Evolutionary conservation across 495 filamentous ascomycete species (phyloP).

Genomic region (Penicillium flavigenum): DNA sequence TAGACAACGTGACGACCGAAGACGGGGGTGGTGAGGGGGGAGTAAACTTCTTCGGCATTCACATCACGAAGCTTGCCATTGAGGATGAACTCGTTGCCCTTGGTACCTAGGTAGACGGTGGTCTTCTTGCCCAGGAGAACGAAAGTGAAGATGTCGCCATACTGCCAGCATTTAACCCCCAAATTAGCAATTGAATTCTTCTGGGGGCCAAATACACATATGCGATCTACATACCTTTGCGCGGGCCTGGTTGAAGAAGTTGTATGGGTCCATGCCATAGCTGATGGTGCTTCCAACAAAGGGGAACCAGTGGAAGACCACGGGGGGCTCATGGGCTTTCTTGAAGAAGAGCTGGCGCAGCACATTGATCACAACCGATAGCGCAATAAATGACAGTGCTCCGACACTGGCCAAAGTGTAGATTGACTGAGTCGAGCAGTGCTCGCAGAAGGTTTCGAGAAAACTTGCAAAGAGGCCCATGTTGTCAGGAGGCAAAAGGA

Average conservation of each 20-base stretch:
- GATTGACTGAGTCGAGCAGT: constrained; percentile 40
- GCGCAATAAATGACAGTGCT: constrained; percentile 33
- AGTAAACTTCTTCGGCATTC: constrained; percentile 65
- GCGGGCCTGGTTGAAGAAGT: constrained; percentile 57
- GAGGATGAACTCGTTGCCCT: constrained; percentile 63
- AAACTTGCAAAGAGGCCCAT: constrained; percentile 44
- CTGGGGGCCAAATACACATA: neutral
- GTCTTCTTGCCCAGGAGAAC: constrained; percentile 62
- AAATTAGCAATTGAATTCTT: constrained; percentile 16
- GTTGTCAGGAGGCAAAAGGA: constrained; percentile 7
- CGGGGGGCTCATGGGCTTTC: constrained; percentile 59
- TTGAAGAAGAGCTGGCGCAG: constrained; percentile 68
- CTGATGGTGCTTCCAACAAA: constrained; percentile 62
- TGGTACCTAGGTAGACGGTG: constrained; percentile 60
- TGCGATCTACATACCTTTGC: constrained; percentile 45
- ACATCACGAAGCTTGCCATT: constrained; percentile 62
- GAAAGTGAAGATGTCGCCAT: constrained; percentile 67
- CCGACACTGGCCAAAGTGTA: constrained; percentile 31
- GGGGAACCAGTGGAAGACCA: constrained; percentile 67
- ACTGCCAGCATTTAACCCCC: constrained; percentile 34
- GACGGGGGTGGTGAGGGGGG: constrained; percentile 58
- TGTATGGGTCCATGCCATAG: constrained; percentile 65
- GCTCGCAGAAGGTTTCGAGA: constrained; percentile 40
- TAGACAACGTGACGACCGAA: constrained; percentile 66
- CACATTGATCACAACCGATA: constrained; percentile 59